These are phyloP conservation scores for Neofusicoccum laricinum DNA, from an alignment of 2,329 filamentous ascomycete species.

Conservation along the genomic window DNA sequence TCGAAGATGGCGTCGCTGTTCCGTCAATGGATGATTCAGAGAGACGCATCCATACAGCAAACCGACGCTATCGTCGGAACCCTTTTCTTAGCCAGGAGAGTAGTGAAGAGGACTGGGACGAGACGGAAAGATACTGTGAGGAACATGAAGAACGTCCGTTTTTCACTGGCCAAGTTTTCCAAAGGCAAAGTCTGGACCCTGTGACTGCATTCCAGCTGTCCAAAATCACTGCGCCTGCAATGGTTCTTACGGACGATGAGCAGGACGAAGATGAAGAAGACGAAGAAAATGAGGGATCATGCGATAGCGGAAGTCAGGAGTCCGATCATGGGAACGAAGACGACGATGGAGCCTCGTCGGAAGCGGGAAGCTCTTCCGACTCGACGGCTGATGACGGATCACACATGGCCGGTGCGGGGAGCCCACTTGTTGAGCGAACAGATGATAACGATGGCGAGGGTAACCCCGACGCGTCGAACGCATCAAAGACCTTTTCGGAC, in stretches of 20 bases:
- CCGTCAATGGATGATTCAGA: not conserved
- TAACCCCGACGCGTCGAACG: not conserved
- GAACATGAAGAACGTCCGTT: not conserved
- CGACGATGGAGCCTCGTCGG: not conserved
- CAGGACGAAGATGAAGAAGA: not conserved
- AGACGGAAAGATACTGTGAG: not conserved
- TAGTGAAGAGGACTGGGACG: not conserved
- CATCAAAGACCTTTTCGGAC: not conserved
- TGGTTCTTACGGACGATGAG: not conserved
- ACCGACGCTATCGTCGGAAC: not conserved
- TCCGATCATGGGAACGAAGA: not conserved
- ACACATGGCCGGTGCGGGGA: not conserved
- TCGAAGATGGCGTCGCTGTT: not conserved
- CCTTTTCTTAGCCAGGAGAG: not conserved
- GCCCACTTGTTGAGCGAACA: not conserved
- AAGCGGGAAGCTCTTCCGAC: conserved; percentile 1
- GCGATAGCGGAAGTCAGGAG: not conserved
- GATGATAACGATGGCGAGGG: not conserved
- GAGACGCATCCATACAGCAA: not conserved
- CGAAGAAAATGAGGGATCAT: not conserved
- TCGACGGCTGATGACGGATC: not conserved
- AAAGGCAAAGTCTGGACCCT: not conserved
- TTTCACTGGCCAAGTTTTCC: not conserved
- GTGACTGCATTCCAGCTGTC: not conserved
- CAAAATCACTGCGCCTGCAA: not conserved